Evolutionary conservation across 305 asterid genomes (phyloP), one percentile per base, ranked within the genome.

Genomic region (Galium porrigens): DNA sequence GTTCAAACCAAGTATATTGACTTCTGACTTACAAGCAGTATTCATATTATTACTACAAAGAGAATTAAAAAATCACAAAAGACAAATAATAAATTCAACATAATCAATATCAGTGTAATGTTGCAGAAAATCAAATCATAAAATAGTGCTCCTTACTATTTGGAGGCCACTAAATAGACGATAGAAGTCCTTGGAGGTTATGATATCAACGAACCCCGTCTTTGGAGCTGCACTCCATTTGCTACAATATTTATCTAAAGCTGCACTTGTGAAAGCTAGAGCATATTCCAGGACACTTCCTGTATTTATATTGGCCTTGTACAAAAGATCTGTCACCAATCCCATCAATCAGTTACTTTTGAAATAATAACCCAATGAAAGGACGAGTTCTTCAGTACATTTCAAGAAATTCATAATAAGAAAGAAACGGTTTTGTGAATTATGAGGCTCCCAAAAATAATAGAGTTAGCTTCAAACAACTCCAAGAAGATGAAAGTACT

Each of bases 201-300:
- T 92, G 73, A 92, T 92, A 74, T 92, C 99, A 66, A 89, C 80
- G 61, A 92, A 92, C 11, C 99, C 99, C 0, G 99, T 89, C 82
- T 80, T 92, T 39, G 99, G 97, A 63, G 88, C 77, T 64, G 92
- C 82, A 61, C 97, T 87, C 99, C 99, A 92, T 79, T 87, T 89
- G 72, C 79, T 85, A 59, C 99, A 92, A 77, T 89, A 92, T 72
- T 89, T 92, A 72, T 92, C 99, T 70, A 92, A 66, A 69, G 95
- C 96, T 58, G 99, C 99, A 82, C 97, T 92, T 41, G 94, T 87
- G 73, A 92, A 92, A 68, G 99, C 99, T 67, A 92, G 94, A 25
- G 97, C 86, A 74, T 89, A 92, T 71, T 92, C 99, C 78, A 92
- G 84, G 67, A 89, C 99, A 70, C 97, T 92, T 76, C 99, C 99